phyloP scores from a whole-genome alignment of 2,329 filamentous ascomycete species.

The Madurella fahalii region DNA sequence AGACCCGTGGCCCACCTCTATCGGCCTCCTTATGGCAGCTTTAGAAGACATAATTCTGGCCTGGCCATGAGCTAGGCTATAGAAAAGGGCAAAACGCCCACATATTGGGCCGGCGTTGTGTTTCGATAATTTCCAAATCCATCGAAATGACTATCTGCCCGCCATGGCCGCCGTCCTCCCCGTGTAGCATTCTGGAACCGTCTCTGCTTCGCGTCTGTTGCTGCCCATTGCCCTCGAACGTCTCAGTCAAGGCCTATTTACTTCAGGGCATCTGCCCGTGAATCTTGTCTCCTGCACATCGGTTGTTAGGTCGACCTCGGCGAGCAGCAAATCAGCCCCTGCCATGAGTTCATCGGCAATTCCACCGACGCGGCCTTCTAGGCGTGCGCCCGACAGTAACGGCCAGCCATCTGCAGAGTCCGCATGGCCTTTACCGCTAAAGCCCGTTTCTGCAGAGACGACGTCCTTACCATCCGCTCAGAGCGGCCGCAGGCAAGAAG shows the following conservation, averaged over 20 bases:
- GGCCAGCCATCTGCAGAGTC: not conserved
- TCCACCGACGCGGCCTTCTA: not conserved
- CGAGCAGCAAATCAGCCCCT: not conserved
- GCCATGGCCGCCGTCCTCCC: conserved; percentile 1
- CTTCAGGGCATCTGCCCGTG: not conserved
- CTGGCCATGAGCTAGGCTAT: not conserved
- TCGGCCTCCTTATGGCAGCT: not conserved
- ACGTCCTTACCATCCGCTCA: not conserved
- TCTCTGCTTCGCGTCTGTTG: not conserved
- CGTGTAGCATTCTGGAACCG: not conserved
- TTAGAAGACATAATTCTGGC: conserved; percentile 8
- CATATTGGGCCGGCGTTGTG: conserved; percentile 10
- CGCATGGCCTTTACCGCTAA: conserved; percentile 10
- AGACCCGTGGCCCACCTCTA: conserved; percentile 5
- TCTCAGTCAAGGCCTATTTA: not conserved
- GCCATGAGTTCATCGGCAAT: conserved; percentile 1
- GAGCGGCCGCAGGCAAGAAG: conserved; percentile 1
- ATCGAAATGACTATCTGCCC: conserved; percentile 10
- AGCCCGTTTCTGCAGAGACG: conserved; percentile 1
- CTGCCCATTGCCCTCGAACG: not conserved
- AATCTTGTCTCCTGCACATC: not conserved
- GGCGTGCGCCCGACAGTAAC: not conserved
- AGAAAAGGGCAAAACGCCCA: conserved; percentile 5
- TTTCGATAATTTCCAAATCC: conserved; percentile 10
- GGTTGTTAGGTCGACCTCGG: not conserved